Evolutionary conservation across 2,329 filamentous ascomycete genomes (phyloP).

Genomic region (Stemphylium beticola): DNA sequence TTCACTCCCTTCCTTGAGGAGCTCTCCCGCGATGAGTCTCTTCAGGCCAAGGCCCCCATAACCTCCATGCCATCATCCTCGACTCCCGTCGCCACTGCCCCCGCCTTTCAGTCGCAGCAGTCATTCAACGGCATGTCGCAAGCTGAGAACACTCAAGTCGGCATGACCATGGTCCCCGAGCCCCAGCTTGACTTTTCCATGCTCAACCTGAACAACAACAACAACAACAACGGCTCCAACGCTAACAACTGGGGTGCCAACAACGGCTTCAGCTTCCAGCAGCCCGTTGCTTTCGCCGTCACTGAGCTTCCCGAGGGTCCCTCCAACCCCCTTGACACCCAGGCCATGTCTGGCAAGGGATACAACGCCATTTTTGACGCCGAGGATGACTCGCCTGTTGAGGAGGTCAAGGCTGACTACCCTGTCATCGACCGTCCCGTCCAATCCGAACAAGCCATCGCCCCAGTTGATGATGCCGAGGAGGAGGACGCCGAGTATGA

Average conservation of each 20-base stretch:
- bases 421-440: slow-evolving; percentile 55
- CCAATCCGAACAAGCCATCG: slow-evolving; percentile 24
- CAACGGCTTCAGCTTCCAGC: slow-evolving; percentile 58
- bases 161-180: slow-evolving; percentile 84
- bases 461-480: slow-evolving; percentile 32
- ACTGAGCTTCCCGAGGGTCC: slow-evolving; percentile 72
- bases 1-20: slow-evolving; percentile 56
- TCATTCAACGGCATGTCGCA: slow-evolving; percentile 54
- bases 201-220: slow-evolving; percentile 62
- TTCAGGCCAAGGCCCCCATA: slow-evolving; percentile 42
- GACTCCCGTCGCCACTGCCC: slow-evolving; percentile 37
- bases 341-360: slow-evolving; percentile 73
- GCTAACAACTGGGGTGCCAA: slow-evolving; percentile 57
- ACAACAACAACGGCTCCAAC: slow-evolving; percentile 38
- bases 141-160: slow-evolving; percentile 67
- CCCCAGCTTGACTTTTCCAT: slow-evolving; percentile 76
- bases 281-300: slow-evolving; percentile 76
- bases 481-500: slow-evolving; percentile 68
- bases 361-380: slow-evolving; percentile 41
- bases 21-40: slow-evolving; percentile 47
- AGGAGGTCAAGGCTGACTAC: slow-evolving; percentile 57
- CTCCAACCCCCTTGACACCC: slow-evolving; percentile 62
- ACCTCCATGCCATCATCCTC: slow-evolving; percentile 36
- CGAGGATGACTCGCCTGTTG: slow-evolving; percentile 47
- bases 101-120: slow-evolving; percentile 57